Base-by-base conservation (phyloP, 2,329 filamentous ascomycete species). In the Botryotinia convoluta region DNA sequence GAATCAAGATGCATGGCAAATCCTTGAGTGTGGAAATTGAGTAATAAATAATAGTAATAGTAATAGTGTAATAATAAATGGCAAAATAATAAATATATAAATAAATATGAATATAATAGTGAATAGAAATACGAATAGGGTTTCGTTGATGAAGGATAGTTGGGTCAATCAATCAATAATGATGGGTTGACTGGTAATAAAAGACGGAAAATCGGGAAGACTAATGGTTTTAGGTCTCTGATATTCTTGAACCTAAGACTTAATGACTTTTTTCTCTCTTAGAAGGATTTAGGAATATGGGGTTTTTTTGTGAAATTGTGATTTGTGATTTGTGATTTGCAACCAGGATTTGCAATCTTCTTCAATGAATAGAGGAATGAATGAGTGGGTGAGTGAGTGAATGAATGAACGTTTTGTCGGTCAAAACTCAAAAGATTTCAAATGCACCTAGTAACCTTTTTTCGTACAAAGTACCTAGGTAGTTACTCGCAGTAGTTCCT, bases 1-100 rank as follows among this genome's bases (percentile, higher is more conserved):
- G 39, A 54, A 57, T 68, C 64, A 68, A 68, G 64, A 68, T 68
- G 45, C 64, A 68, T 68, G 64, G 64, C 64, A 57, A 57, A 54
- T 57, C 9, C 45, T 57, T 64, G 69, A 71, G 60, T 44, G 42
- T 12, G 10, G n/a, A 39, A 57, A 59, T 57, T 42, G 51, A 32
- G 37, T 42, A 69, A 32, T 26, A 26, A 48, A 51, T 4, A 37
- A 16, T 42, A 29, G 22, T 42, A 54, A 37, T 54, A 22, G 22
- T 22, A 45, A n/a, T 35, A 48, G 44, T 32, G 26, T n/a, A 37
- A 35, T 22, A 20, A 67, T 67, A 8, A 39, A 51, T 51, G 20
- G 7, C 20, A 37, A 67, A 51, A n/a, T 44, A 39, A 42, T 16
- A 48, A 65, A 44, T 12, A 14, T 32, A 45, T 8, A 57, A 29